These are phyloP conservation scores for Pestalotiopsis fici DNA, from an alignment of 2,329 filamentous ascomycete species.

Conservation along the genomic window DNA sequence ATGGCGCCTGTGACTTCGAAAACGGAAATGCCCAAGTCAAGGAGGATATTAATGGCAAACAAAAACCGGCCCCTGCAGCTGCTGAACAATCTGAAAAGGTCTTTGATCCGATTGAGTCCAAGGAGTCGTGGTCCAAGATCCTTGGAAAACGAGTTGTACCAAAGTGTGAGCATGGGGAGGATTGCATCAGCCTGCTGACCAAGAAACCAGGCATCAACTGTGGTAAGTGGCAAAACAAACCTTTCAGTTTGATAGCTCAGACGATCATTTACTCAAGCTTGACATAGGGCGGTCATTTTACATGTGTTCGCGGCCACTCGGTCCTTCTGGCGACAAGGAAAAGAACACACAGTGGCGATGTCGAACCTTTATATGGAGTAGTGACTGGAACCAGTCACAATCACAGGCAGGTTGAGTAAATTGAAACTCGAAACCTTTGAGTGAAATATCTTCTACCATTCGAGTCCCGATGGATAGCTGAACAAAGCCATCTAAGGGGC, in stretches of 20 bases:
- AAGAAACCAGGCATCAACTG: slow-evolving; percentile 88
- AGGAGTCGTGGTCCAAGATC: slow-evolving; percentile 84
- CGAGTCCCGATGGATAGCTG: background rate
- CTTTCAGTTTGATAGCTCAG: slow-evolving; percentile 9
- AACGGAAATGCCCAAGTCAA: slow-evolving; percentile 14
- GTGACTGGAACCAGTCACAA: slow-evolving; percentile 50
- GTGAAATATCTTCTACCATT: background rate
- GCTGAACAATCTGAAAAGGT: slow-evolving; percentile 37
- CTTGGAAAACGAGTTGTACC: slow-evolving; percentile 75
- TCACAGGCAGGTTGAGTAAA: slow-evolving; percentile 7
- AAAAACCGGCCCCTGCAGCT: background rate
- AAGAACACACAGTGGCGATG: slow-evolving; percentile 85
- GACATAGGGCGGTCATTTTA: slow-evolving; percentile 60
- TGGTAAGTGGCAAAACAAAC: slow-evolving; percentile 45
- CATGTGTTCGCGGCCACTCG: slow-evolving; percentile 71
- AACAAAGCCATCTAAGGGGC: background rate
- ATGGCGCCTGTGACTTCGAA: slow-evolving; percentile 14
- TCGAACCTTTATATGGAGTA: slow-evolving; percentile 76
- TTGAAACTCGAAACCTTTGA: too few species aligned
- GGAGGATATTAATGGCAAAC: background rate
- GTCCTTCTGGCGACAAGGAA: slow-evolving; percentile 83
- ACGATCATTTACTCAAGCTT: background rate
- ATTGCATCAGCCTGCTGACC: slow-evolving; percentile 79
- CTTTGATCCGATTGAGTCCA: slow-evolving; percentile 70
- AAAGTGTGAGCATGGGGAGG: slow-evolving; percentile 84